A percentile compares a stretch with the other conserved stretches of the same genome.
Conservation (phyloP, 2,329 filamentous ascomycete genomes). For the Pseudocercospora fuligena region DNA sequence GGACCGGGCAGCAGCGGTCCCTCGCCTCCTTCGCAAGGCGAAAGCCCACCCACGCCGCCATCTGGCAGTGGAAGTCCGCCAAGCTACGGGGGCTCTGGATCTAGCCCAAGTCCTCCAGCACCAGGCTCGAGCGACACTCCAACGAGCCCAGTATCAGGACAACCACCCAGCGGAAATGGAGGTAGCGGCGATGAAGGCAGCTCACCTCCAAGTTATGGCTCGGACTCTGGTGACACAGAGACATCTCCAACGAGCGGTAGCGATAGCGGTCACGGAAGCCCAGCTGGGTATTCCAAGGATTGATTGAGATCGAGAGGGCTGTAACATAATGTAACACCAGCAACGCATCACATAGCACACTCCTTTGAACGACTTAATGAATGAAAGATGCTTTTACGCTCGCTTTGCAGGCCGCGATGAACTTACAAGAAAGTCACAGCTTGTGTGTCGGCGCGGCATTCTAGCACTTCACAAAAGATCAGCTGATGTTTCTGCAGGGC, state of each 20-base stretch:
- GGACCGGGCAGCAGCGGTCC: background rate
- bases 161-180: background rate
- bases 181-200: background rate
- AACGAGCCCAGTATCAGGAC: background rate
- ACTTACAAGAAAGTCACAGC: background rate
- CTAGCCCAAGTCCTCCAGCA: background rate
- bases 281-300: background rate
- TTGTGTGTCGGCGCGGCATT: background rate
- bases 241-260: background rate
- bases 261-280: background rate
- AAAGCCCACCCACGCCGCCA: background rate
- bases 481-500: background rate
- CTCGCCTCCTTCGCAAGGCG: background rate
- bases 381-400: background rate
- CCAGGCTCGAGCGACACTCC: background rate
- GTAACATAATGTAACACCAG: background rate
- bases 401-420: background rate
- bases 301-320: background rate
- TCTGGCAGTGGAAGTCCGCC: background rate
- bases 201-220: background rate
- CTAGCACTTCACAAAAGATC: background rate
- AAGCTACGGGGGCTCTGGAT: background rate
- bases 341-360: conserved; percentile 2
- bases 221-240: background rate
- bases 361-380: conserved; percentile 3